Percentiles rank a stretch among this genome's conserved stretches.
phyloP scores from a whole-genome alignment of 2,329 filamentous ascomycete species.

The Macrophomina tecta region DNA sequence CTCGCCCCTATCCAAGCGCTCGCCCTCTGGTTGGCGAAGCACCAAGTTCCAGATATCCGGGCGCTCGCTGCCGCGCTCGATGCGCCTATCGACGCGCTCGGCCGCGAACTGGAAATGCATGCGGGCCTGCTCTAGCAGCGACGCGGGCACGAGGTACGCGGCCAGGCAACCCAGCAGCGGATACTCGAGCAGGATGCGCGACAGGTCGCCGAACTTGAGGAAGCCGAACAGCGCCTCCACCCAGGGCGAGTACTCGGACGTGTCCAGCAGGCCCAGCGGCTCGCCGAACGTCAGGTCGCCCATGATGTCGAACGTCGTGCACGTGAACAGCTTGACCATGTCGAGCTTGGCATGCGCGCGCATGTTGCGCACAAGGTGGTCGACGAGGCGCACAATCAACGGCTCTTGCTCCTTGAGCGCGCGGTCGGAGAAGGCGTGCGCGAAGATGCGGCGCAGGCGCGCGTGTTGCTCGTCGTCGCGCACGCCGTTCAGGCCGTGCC shows the following conservation, averaged over 20 bases:
- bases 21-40: slow-evolving; percentile 41
- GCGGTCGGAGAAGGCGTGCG: slow-evolving; percentile 41
- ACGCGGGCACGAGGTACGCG: background rate
- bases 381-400: slow-evolving; percentile 41
- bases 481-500: slow-evolving; percentile 41
- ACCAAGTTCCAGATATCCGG: slow-evolving; percentile 52
- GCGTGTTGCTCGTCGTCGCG: slow-evolving; percentile 30
- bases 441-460: slow-evolving; percentile 30
- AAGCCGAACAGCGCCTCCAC: slow-evolving; percentile 38
- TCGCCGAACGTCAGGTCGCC: slow-evolving; percentile 42
- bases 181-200: background rate
- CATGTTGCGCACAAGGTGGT: slow-evolving; percentile 34
- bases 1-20: background rate
- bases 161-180: background rate
- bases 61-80: slow-evolving; percentile 30
- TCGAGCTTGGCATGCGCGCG: slow-evolving; percentile 4
- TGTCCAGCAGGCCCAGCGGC: slow-evolving; percentile 39
- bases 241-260: slow-evolving; percentile 41
- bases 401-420: slow-evolving; percentile 39
- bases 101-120: background rate
- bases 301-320: slow-evolving; percentile 43
- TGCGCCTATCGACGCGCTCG: slow-evolving; percentile 34
- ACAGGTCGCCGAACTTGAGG: slow-evolving; percentile 28
- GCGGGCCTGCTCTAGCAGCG: background rate
- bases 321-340: slow-evolving; percentile 15